Evolutionary conservation across 2,329 filamentous ascomycete genomes (phyloP), one percentile per base, ranked within the genome.

Genomic region (Diplodia scrobiculata): DNA sequence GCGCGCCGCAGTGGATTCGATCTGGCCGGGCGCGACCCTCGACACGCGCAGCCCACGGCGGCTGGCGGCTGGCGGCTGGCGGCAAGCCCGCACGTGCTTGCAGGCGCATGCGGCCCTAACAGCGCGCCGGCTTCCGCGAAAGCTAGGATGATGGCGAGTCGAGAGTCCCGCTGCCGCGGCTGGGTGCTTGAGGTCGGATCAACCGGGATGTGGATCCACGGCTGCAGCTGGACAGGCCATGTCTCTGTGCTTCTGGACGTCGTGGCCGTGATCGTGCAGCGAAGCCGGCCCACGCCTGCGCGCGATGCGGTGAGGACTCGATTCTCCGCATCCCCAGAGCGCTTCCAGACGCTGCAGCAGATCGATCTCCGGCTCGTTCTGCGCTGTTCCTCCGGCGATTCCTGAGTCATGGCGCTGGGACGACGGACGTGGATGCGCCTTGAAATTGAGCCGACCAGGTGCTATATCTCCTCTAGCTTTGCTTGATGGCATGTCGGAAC

Each of bases 251-350:
- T 47, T 50, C 41, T 50, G 27, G 45, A 62, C 58, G 45, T 62
- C 41, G 58, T 62, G 54, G 54, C 54, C 25, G 19, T 47, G 54
- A 47, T 59, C 38, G 58, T 62, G 58, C 58, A 62, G 58, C 58
- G 58, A 34, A 36, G 58, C 45, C 45, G 58, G 58, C 58, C 58
- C 36, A 21, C 95, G 0, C 95, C 98, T 78, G 83, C 82, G 1
- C 84, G 91, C 51, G 91, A 98, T 76, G 92, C 93, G 1, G 90
- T 98, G 0, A 83, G 58, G 17, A 21, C 58, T 62, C 58, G 58
- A 62, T 62, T 45, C 41, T 62, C 58, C 58, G 45, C 58, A 62
- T 62, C 58, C 58, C 58, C 58, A 60, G 55, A 60, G 25, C 4
- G 21, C 38, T 58, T 41, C 55, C 55, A 47, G 38, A 17, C 38